phyloP scores from a whole-genome alignment of 176 grass and related monocot genomes.

The barley (Hordeum vulgare) region MorexV3_pseudomolecules_assembly NC_058518.1:436735213-436735712 shows the following conservation, averaged over 20 bases:
- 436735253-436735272: background rate
- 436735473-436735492: background rate
- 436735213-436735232: slow-evolving; percentile 29
- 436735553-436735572: background rate
- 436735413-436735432: background rate
- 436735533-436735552: background rate
- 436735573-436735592: background rate
- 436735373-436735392: background rate
- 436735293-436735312: background rate
- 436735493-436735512: background rate
- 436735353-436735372: background rate
- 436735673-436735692: background rate
- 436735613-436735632: background rate
- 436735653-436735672: background rate
- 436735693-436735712: background rate
- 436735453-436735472: background rate
- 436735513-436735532: background rate
- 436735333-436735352: background rate
- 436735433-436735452: background rate
- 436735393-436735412: background rate
- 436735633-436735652: background rate
- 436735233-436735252: background rate
- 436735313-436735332: background rate
- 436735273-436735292: background rate
- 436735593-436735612: background rate